phyloP scores from a whole-genome alignment of 1,284 basidiomycete genomes.

The Cutaneotrichosporon arboriforme region DNA sequence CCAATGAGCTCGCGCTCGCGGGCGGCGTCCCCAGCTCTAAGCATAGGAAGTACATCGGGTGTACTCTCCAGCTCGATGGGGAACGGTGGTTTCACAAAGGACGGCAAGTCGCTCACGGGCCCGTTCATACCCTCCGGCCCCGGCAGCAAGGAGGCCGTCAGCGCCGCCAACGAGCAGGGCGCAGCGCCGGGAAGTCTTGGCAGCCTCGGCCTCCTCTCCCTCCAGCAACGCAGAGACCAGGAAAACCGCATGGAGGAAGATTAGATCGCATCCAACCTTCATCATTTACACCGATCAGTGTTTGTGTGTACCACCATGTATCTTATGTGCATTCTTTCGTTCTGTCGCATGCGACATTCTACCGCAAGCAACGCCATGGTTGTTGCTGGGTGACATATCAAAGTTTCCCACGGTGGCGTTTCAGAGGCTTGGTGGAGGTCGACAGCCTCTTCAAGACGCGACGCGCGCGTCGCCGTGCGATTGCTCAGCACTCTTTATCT shows the following conservation, averaged over 20 bases:
- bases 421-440: background rate
- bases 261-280: background rate
- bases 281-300: background rate
- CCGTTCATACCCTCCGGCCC: constrained; percentile 29
- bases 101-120: constrained; percentile 17
- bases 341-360: too few relatives aligned
- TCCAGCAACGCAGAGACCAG: constrained; percentile 6
- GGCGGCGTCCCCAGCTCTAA: constrained; percentile 39
- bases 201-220: constrained; percentile 35
- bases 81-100: constrained; percentile 12
- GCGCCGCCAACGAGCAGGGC: constrained; percentile 10
- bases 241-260: constrained; percentile 7
- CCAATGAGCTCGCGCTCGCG: constrained; percentile 36
- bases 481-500: background rate
- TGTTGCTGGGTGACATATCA: too few relatives aligned
- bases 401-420: background rate
- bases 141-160: constrained; percentile 13
- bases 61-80: constrained; percentile 29
- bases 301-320: background rate
- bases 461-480: background rate
- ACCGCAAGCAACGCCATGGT: too few relatives aligned
- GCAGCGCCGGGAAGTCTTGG: constrained; percentile 28
- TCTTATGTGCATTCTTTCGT: background rate
- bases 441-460: background rate
- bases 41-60: constrained; percentile 35